A percentile compares a stretch with the other conserved stretches of the same genome.
Conservation (phyloP, 1,139 yeast genomes). For the Yamadazyma spencermartinsiae region DNA sequence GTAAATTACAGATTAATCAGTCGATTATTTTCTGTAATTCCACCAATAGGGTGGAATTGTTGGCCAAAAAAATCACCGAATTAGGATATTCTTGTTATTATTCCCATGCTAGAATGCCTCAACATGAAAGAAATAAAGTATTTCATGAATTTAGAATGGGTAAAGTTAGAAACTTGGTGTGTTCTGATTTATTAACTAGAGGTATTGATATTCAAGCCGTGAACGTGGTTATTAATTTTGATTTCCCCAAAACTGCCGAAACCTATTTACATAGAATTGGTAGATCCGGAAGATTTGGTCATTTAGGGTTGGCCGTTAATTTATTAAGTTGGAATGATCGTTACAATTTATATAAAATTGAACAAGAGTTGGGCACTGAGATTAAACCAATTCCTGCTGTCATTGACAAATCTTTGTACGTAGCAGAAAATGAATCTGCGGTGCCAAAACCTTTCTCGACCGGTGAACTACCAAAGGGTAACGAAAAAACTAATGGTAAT, state of each 20-base stretch:
- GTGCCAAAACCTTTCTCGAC: constrained; percentile 89
- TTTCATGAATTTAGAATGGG: constrained; percentile 99
- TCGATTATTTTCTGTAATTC: constrained; percentile 96
- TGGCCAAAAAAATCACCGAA: constrained; percentile 95
- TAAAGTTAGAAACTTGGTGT: constrained; percentile 92
- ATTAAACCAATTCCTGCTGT: constrained; percentile 93
- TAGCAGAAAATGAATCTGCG: constrained; percentile 72
- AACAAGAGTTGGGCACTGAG: constrained; percentile 96
- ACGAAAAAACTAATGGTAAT: constrained; percentile 42
- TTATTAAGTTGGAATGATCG: constrained; percentile 97
- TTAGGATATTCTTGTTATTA: constrained; percentile 95
- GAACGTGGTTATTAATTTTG: constrained; percentile 95
- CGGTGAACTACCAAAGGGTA: constrained; percentile 60
- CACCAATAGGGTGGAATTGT: constrained; percentile 89
- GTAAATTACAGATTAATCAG: constrained; percentile 93
- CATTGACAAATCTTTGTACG: constrained; percentile 86
- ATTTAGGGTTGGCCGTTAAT: constrained; percentile 95
- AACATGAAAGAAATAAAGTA: constrained; percentile 94
- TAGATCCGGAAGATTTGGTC: constrained; percentile 99
- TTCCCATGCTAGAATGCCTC: constrained; percentile 98
- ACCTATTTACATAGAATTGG: constrained; percentile 98
- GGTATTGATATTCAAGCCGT: constrained; percentile 99
- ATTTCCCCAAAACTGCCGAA: constrained; percentile 97
- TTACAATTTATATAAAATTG: constrained; percentile 89
- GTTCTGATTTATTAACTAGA: constrained; percentile 94